Evolutionary conservation across 1,284 basidiomycete species (phyloP).

Genomic region (Cryptococcus sp.): DNA sequence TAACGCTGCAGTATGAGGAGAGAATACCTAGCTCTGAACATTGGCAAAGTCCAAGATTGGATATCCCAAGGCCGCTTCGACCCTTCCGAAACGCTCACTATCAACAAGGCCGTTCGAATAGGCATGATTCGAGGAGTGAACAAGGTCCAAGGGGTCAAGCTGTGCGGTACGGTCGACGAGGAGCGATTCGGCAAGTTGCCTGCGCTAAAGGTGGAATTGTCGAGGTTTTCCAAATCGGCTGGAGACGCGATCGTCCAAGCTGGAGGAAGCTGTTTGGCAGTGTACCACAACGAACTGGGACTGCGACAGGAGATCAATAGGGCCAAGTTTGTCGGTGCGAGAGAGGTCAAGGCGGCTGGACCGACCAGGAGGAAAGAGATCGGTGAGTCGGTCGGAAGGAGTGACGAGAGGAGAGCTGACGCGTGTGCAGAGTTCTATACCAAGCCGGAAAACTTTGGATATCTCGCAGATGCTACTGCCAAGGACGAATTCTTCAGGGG

Average conservation of each 20-base stretch:
- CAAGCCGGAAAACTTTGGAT: conserved; percentile 45
- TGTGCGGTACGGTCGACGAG: conserved; percentile 67
- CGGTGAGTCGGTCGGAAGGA: conserved; percentile 51
- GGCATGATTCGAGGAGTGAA: conserved; percentile 83
- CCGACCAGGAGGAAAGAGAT: conserved; percentile 82
- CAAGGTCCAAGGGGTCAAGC: conserved; percentile 71
- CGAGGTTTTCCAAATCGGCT: conserved; percentile 78
- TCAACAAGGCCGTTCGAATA: conserved; percentile 72
- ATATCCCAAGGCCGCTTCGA: conserved; percentile 76
- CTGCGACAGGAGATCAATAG: conserved; percentile 72
- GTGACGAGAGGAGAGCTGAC: background rate
- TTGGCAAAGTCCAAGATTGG: conserved; percentile 85
- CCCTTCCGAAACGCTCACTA: conserved; percentile 79
- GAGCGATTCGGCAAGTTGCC: conserved; percentile 42
- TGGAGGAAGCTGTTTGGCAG: conserved; percentile 81
- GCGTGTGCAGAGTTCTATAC: conserved; percentile 47
- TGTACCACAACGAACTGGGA: conserved; percentile 84
- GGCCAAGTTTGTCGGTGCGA: conserved; percentile 48
- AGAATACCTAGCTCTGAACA: conserved; percentile 74
- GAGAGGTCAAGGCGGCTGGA: conserved; percentile 61
- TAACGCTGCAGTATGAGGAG: conserved; percentile 57
- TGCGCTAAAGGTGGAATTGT: conserved; percentile 74
- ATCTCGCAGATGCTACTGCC: conserved; percentile 25
- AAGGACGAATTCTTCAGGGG: conserved; percentile 6
- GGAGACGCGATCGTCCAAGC: conserved; percentile 74